Percentiles rank a stretch among this genome's conserved stretches.
Conservation (phyloP, 768 basidiomycete species). For the Saitozyma podzolica region DNA sequence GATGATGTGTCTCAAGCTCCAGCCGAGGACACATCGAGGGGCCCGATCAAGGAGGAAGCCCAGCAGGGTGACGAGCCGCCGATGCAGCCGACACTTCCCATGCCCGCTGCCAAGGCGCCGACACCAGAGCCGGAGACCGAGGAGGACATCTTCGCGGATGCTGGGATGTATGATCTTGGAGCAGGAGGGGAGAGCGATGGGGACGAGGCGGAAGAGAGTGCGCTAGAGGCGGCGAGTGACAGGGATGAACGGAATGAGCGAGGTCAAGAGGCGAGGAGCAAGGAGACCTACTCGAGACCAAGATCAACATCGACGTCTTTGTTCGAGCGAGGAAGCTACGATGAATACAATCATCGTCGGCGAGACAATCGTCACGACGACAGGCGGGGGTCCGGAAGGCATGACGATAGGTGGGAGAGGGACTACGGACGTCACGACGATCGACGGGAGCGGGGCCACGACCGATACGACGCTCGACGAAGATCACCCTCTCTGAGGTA, state of each 20-base stretch:
- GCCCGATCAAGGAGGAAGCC: neutral
- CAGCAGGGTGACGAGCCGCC: neutral
- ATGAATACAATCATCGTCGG: slow-evolving; percentile 4
- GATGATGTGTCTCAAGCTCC: neutral
- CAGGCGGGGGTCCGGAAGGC: neutral
- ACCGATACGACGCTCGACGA: neutral
- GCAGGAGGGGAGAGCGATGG: slow-evolving; percentile 62
- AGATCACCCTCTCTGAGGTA: neutral
- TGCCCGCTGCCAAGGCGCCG: too few species aligned
- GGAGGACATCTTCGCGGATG: slow-evolving; percentile 78
- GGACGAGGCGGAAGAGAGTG: slow-evolving; percentile 58
- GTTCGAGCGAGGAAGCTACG: neutral
- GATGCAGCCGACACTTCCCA: too few species aligned
- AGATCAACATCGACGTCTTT: slow-evolving; percentile 15
- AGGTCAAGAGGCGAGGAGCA: neutral
- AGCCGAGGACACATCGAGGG: neutral
- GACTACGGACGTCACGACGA: neutral
- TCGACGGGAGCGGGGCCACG: neutral
- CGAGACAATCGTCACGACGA: slow-evolving; percentile 1
- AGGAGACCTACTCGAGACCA: slow-evolving; percentile 15
- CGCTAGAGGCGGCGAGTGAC: slow-evolving; percentile 57
- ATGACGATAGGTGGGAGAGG: neutral
- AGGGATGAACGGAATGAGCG: slow-evolving; percentile 54
- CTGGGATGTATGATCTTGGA: slow-evolving; percentile 76
- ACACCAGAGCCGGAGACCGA: neutral